phyloP scores from a whole-genome alignment of 768 basidiomycete genomes.

The Porphyrellus cyaneotinctus region DNA sequence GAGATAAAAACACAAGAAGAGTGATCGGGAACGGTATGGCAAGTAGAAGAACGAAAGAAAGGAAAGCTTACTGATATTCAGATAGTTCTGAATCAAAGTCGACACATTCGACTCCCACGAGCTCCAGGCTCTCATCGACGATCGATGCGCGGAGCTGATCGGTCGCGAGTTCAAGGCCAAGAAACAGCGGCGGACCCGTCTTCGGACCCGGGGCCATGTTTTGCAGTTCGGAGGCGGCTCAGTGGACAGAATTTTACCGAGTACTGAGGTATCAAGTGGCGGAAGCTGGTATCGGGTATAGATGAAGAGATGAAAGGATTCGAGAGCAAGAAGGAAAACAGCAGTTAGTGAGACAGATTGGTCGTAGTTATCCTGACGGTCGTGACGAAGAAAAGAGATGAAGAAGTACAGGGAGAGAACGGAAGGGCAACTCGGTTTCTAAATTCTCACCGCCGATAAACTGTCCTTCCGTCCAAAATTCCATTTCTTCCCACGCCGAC shows the following conservation, averaged over 20 bases:
- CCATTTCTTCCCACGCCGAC: constrained; percentile 29
- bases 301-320: constrained; percentile 10
- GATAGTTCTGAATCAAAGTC: constrained; percentile 78
- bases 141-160: constrained; percentile 82
- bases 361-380: constrained; percentile 23
- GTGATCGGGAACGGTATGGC: neutral
- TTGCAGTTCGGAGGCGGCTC: constrained; percentile 5
- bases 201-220: constrained; percentile 37
- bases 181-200: constrained; percentile 56
- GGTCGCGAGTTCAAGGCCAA: constrained; percentile 81
- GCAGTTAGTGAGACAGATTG: constrained; percentile 2
- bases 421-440: constrained; percentile 10
- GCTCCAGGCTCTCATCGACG: constrained; percentile 77
- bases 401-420: constrained; percentile 9
- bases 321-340: constrained; percentile 11
- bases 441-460: constrained; percentile 15
- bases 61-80: constrained; percentile 70
- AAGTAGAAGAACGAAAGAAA: constrained; percentile 1
- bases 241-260: constrained; percentile 3
- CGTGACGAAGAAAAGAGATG: constrained; percentile 22
- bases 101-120: constrained; percentile 76
- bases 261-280: constrained; percentile 13
- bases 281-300: constrained; percentile 32
- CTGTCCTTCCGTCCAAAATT: constrained; percentile 14
- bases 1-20: neutral